Base-by-base conservation (phyloP, 2,329 filamentous ascomycete species). In the Fusarium drepaniforme region DNA sequence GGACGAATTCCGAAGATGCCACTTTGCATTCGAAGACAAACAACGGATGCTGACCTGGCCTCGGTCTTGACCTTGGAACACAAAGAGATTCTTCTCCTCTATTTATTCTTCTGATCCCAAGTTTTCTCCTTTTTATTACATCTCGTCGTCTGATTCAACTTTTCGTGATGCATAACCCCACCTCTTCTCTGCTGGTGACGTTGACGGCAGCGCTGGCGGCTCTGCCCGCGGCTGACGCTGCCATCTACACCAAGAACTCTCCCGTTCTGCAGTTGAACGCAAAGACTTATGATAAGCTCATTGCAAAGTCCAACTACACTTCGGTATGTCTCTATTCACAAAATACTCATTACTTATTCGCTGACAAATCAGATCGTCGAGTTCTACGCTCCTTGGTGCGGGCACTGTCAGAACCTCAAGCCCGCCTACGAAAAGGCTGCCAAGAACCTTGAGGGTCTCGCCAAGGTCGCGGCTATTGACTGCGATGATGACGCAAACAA, bases 341-440 rank as follows among this genome's bases (percentile, higher is more conserved):
- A 16, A 33, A 21, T 5, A 25, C 9, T 33, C 49, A 53, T 49
- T 35, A 11, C 13, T n/a, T 63, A 30, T 53, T 53, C 64, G 63
- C 59, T 67, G 67, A 59, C 42, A 62, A n/a, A 9, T 35, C 8
- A 92, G 89, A 89, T 91, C 56, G 85, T 91, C 82, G 94, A 96
- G 85, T 98, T 98, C 89, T 98, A 98, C 81, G 96, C 96, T 11
- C 96, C 96, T 28, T 98, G 96, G 96, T 98, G 97, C 80, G 97
- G 96, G 49, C 97, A 98, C 85, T 99, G 97, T 87, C 90, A 98
- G 85, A 98, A 93, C 85, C 93, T 99, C 80, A 96, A 98, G 85
- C 96, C 96, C 4, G 94, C 94, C 53, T 99, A 97, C 85, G 96
- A 98, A 84, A 98, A 98, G 84, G 96, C 93, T 3, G 97, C 97